phyloP scores from a whole-genome alignment of 129 eudicot species.

The Ambrosia artemisiifolia region DNA sequence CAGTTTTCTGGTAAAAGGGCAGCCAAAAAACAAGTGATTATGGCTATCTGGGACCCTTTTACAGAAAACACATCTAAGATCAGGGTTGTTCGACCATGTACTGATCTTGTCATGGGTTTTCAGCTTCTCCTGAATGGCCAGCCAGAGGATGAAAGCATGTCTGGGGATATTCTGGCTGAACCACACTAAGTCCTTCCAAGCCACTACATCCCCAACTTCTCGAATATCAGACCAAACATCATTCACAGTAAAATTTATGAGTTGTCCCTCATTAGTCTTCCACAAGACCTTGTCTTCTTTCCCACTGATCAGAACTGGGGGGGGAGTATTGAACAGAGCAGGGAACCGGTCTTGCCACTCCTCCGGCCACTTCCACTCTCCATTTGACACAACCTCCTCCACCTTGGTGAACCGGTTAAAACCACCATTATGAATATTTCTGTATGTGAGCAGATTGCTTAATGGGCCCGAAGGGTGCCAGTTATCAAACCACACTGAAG shows the following conservation, averaged over 20 bases:
- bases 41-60: too few species aligned
- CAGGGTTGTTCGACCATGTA: background rate
- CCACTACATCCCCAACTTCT: background rate
- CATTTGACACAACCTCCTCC: background rate
- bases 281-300: background rate
- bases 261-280: background rate
- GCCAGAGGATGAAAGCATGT: too few species aligned
- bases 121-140: too few species aligned
- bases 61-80: background rate
- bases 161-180: too few species aligned
- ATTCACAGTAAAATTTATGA: background rate
- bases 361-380: background rate
- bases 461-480: background rate
- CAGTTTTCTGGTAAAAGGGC: too few species aligned
- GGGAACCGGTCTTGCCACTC: background rate
- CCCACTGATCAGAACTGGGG: too few species aligned
- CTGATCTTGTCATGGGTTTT: background rate
- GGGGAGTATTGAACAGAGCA: background rate
- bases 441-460: accelerated
- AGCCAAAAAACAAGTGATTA: too few species aligned
- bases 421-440: too few species aligned
- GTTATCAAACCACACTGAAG: background rate
- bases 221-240: background rate
- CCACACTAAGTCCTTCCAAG: background rate
- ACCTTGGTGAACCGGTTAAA: background rate